Evolutionary conservation across 495 filamentous ascomycete species (phyloP).

Genomic region (Talaromyces wortmannii): DNA sequence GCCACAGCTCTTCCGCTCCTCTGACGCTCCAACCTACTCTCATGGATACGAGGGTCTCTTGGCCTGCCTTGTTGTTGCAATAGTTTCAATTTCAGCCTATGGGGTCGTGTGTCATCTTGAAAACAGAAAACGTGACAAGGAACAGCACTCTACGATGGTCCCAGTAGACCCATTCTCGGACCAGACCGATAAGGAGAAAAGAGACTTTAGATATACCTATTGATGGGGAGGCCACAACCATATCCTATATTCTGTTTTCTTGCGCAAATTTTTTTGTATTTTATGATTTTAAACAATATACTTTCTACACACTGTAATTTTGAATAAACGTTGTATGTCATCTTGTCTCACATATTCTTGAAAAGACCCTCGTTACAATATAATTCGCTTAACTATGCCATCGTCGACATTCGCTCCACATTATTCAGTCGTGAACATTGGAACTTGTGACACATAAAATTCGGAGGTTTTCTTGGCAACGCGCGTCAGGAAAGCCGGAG

Average conservation of each 20-base stretch:
- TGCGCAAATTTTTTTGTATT: not conserved
- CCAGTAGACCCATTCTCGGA: slow-evolving; percentile 24
- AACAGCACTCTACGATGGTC: not conserved
- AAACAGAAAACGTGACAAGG: slow-evolving; percentile 9
- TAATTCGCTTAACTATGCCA: too few species aligned
- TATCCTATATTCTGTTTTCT: not conserved
- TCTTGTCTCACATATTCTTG: too few species aligned
- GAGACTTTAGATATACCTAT: slow-evolving; percentile 30
- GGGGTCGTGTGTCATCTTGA: slow-evolving; percentile 13
- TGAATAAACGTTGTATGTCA: not conserved
- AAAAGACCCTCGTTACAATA: too few species aligned
- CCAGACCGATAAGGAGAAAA: slow-evolving; percentile 30
- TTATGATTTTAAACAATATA: not conserved
- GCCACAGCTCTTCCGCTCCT: slow-evolving; percentile 19
- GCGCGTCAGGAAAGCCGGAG: not conserved
- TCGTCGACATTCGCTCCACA: not conserved
- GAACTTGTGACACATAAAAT: not conserved
- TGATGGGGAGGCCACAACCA: not conserved
- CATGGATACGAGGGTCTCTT: slow-evolving; percentile 22
- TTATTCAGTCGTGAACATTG: not conserved
- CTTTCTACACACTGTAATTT: not conserved
- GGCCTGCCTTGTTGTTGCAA: slow-evolving; percentile 8
- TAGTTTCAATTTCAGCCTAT: slow-evolving; percentile 11
- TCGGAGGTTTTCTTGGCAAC: not conserved
- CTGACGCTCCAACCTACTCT: slow-evolving; percentile 21